Conservation (phyloP, 2,329 filamentous ascomycete genomes). For the Exserohilum turcica region DNA sequence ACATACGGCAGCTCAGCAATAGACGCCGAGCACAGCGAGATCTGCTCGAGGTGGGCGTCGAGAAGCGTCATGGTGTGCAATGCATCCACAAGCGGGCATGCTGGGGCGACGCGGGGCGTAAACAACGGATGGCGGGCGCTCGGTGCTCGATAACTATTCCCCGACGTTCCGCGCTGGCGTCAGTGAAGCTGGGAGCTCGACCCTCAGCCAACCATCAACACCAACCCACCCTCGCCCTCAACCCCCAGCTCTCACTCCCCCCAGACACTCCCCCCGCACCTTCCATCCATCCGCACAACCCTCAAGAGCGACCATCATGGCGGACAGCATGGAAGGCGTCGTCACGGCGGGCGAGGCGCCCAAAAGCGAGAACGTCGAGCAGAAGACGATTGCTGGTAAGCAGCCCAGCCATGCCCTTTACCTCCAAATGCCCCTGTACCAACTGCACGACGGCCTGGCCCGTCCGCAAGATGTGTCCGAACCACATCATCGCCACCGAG, state of each 20-base stretch:
- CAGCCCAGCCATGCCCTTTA: slow-evolving; percentile 20
- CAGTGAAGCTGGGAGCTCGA: slow-evolving; percentile 23
- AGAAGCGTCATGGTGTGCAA: slow-evolving; percentile 49
- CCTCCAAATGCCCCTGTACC: slow-evolving; percentile 30
- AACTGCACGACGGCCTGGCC: slow-evolving; percentile 26
- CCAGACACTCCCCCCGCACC: slow-evolving; percentile 17
- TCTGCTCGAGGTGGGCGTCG: slow-evolving; percentile 57
- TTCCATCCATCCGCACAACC: slow-evolving; percentile 15
- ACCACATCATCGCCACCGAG: slow-evolving; percentile 38
- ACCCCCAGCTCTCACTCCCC: slow-evolving; percentile 7
- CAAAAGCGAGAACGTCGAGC: slow-evolving; percentile 48
- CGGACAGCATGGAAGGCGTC: slow-evolving; percentile 58
- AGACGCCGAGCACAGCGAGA: slow-evolving; percentile 55
- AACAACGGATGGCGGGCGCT: slow-evolving; percentile 17
- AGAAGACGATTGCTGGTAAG: slow-evolving; percentile 49
- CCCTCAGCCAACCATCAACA: slow-evolving; percentile 29
- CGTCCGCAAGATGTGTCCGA: slow-evolving; percentile 36
- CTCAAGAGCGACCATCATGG: slow-evolving; percentile 47
- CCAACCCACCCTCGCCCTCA: slow-evolving; percentile 15
- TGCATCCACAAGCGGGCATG: background rate
- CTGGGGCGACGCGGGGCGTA: slow-evolving; percentile 19
- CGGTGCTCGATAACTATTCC: slow-evolving; percentile 22
- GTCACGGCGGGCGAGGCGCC: slow-evolving; percentile 50
- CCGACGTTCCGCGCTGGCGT: slow-evolving; percentile 21
- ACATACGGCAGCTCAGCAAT: slow-evolving; percentile 54